These are phyloP conservation scores for Spathaspora boniae DNA, from an alignment of 805 yeast genomes.

Conservation along the genomic window DNA sequence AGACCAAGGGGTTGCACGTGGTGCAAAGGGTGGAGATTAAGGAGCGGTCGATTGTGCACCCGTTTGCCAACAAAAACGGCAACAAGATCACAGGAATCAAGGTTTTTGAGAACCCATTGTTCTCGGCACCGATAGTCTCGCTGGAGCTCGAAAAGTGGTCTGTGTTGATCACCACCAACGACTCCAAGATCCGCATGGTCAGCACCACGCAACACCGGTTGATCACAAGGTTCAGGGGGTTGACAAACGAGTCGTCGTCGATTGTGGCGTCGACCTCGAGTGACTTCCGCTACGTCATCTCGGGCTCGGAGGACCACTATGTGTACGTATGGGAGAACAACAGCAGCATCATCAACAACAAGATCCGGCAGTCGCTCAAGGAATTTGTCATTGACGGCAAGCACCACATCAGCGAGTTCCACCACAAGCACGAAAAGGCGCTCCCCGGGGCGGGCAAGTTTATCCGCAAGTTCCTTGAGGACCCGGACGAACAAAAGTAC, in stretches of 20 bases:
- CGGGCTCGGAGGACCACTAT: conserved; percentile 88
- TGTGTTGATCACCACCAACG: conserved; percentile 69
- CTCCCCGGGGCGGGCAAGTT: conserved; percentile 26
- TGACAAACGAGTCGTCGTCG: conserved; percentile 66
- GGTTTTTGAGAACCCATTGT: conserved; percentile 32
- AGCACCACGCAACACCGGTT: conserved; percentile 51
- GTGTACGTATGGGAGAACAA: conserved; percentile 73
- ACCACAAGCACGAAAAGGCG: conserved; percentile 24
- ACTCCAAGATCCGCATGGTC: conserved; percentile 70
- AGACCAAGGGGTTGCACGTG: conserved; percentile 59
- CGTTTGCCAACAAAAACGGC: conserved; percentile 25
- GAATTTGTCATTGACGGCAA: conserved; percentile 34
- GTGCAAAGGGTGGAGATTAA: conserved; percentile 30
- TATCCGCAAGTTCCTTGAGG: conserved; percentile 26
- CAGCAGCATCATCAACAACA: conserved; percentile 38
- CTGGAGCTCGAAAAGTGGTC: conserved; percentile 30
- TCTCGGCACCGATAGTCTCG: conserved; percentile 6
- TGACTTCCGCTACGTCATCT: conserved; percentile 53
- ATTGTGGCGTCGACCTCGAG: conserved; percentile 64
- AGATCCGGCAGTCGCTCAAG: conserved; percentile 29
- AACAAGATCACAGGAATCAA: conserved; percentile 74
- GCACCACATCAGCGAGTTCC: conserved; percentile 30
- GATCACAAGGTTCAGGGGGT: conserved; percentile 70
- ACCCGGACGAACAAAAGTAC: conserved; percentile 6
- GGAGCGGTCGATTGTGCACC: conserved; percentile 20